phyloP scores from a whole-genome alignment of 495 filamentous ascomycete species.

The Pseudevernia furfuracea region DNA sequence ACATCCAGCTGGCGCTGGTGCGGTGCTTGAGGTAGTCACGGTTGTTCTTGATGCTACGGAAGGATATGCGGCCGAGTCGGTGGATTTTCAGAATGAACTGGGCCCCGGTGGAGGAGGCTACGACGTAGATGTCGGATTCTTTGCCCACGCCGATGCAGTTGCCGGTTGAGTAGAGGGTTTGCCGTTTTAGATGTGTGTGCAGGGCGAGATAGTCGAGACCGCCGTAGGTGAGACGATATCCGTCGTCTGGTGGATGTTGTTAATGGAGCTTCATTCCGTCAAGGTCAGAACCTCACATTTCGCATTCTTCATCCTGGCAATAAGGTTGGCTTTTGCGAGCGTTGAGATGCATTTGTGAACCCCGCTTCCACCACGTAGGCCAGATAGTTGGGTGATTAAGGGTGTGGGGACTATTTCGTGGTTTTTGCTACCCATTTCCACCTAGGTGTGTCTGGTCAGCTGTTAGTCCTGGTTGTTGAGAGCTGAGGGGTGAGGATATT shows the following conservation, averaged over 20 bases:
- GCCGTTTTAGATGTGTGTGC: conserved; percentile 72
- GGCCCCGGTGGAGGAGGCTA: conserved; percentile 43
- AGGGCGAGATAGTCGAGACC: conserved; percentile 94
- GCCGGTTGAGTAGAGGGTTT: conserved; percentile 79
- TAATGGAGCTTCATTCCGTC: not conserved
- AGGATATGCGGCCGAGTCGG: conserved; percentile 90
- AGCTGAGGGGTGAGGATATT: conserved; percentile 24
- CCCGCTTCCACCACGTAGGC: conserved; percentile 71
- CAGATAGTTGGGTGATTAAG: conserved; percentile 74
- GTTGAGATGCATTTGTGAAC: conserved; percentile 83
- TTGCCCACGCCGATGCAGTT: conserved; percentile 96
- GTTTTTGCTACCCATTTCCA: conserved; percentile 89
- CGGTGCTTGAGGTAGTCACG: conserved; percentile 88
- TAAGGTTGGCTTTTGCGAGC: conserved; percentile 85
- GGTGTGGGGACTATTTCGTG: conserved; percentile 93
- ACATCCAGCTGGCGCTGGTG: conserved; percentile 83
- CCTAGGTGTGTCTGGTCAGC: conserved; percentile 47
- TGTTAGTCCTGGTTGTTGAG: conserved; percentile 27
- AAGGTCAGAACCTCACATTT: conserved; percentile 56
- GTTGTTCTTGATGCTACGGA: conserved; percentile 90
- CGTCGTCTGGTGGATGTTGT: conserved; percentile 56
- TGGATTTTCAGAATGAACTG: conserved; percentile 87
- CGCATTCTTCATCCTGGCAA: conserved; percentile 87
- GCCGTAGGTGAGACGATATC: conserved; percentile 94
- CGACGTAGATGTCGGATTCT: conserved; percentile 92